A percentile compares a stretch with the other conserved stretches of the same genome.
Evolutionary conservation across 768 basidiomycete species (phyloP).

Genomic region (Pseudohyphozyma bogoriensis): DNA sequence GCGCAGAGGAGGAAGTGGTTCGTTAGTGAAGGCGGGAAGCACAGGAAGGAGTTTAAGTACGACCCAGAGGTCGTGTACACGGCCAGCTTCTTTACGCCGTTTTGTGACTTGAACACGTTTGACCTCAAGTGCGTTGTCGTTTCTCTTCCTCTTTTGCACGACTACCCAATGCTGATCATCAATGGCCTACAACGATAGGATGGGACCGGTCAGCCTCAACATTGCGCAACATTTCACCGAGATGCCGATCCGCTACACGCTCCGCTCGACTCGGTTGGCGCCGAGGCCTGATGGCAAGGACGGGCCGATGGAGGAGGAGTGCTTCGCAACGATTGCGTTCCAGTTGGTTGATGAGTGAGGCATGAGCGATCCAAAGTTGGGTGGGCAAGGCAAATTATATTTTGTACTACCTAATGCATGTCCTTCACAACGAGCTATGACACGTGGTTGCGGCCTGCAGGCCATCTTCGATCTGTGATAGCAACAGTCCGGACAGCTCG

Average conservation of each 20-base stretch:
- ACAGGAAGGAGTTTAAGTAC: constrained; percentile 27
- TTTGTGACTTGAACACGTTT: constrained; percentile 16
- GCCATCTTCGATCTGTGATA: too few relatives aligned
- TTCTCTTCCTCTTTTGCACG: too few relatives aligned
- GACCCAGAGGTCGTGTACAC: constrained; percentile 26
- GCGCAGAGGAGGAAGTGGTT: constrained; percentile 32
- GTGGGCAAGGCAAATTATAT: too few relatives aligned
- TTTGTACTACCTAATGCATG: too few relatives aligned
- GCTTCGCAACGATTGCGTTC: constrained; percentile 32
- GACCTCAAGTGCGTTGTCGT: too few relatives aligned
- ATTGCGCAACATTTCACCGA: constrained; percentile 19
- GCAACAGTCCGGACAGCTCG: too few relatives aligned
- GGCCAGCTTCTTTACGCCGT: constrained; percentile 17
- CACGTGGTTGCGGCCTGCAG: too few relatives aligned
- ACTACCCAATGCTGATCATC: too few relatives aligned
- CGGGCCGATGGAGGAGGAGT: constrained; percentile 27
- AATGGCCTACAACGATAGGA: too few relatives aligned
- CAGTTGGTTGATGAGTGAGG: constrained; percentile 27
- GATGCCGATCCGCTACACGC: constrained; percentile 33
- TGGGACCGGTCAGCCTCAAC: constrained; percentile 29
- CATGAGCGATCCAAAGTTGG: too few relatives aligned
- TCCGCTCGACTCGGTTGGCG: constrained; percentile 27
- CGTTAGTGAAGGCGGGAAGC: neutral
- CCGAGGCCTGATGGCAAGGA: constrained; percentile 2
- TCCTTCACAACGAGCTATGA: too few relatives aligned